These are phyloP conservation scores for Colletotrichum sp. DNA, from an alignment of 2,329 filamentous ascomycete genomes.

Conservation along the genomic window DNA sequence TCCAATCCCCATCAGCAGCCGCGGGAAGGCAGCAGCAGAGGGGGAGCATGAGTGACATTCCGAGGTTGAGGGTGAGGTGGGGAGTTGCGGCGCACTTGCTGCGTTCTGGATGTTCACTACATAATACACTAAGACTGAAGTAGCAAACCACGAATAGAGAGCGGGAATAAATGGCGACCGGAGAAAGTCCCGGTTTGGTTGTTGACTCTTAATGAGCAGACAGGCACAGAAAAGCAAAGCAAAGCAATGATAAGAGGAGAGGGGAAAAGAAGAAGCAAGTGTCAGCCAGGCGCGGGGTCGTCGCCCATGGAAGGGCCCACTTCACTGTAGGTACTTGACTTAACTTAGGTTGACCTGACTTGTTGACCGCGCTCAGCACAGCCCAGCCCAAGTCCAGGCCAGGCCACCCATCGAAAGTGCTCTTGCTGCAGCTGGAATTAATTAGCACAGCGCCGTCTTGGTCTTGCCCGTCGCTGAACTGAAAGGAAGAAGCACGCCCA, in stretches of 20 bases:
- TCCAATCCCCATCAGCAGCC: not conserved
- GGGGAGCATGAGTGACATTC: not conserved
- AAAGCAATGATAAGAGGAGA: not conserved
- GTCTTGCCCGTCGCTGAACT: not conserved
- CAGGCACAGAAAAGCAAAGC: not conserved
- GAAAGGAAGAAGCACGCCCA: not conserved
- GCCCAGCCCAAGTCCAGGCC: not conserved
- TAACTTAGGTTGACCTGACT: not conserved
- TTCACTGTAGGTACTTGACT: not conserved
- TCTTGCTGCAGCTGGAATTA: not conserved
- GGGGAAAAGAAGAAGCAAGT: not conserved
- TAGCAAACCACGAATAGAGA: not conserved
- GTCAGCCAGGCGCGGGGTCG: not conserved
- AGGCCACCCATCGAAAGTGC: not conserved
- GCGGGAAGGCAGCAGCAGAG: not conserved
- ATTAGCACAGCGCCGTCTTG: not conserved
- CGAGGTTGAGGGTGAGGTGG: not conserved
- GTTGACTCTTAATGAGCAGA: not conserved
- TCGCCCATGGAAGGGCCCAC: not conserved
- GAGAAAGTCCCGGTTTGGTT: not conserved
- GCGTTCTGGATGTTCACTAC: not conserved
- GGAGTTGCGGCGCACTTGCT: not conserved
- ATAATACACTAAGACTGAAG: not conserved
- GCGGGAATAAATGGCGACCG: not conserved
- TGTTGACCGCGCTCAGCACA: not conserved